A percentile compares a stretch with the other conserved stretches of the same genome.
phyloP scores from a whole-genome alignment of 371 early-diverging fungal species.

The Apophysomyces trapeziformis region DNA sequence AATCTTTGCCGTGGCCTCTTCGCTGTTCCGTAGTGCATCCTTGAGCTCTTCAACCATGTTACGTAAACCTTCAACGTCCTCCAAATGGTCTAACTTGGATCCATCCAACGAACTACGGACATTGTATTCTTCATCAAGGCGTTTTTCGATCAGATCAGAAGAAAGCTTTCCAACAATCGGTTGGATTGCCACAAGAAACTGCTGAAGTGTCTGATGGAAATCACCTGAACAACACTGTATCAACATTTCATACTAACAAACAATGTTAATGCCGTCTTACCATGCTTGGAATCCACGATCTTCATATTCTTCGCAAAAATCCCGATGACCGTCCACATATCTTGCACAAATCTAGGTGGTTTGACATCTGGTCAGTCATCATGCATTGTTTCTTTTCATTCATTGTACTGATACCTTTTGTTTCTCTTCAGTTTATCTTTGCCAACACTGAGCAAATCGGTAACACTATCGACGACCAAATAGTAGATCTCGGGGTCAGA shows the following conservation, averaged over 20 bases:
- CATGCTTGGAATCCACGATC: conserved; percentile 21
- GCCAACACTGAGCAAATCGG: conserved; percentile 33
- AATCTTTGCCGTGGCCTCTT: conserved; percentile 44
- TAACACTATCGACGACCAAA: conserved; percentile 46
- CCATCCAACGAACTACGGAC: conserved; percentile 2
- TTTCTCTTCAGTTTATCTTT: conserved; percentile 21
- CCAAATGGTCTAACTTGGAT: conserved; percentile 18
- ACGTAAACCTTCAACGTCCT: conserved; percentile 47
- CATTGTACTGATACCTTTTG: conserved; percentile 19
- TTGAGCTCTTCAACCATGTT: conserved; percentile 51
- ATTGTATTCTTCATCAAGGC: conserved; percentile 13
- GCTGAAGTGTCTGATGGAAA: conserved; percentile 36
- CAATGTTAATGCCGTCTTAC: conserved; percentile 19
- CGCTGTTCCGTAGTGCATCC: conserved; percentile 33
- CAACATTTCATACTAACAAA: not conserved
- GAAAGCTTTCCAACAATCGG: conserved; percentile 62
- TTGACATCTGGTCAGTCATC: too few relatives aligned
- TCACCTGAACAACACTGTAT: conserved; percentile 41
- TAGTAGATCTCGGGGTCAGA: conserved; percentile 49
- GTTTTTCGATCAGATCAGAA: conserved; percentile 15
- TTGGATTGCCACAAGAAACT: conserved; percentile 48
- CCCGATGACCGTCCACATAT: conserved; percentile 47
- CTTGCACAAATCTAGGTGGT: conserved; percentile 30
- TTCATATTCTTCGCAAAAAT: conserved; percentile 38
- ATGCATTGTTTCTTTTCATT: too few relatives aligned